A percentile compares a stretch with the other conserved stretches of the same genome.
Evolutionary conservation across 345 rosid genomes (phyloP).

Genomic region (Raphanus sativus): DNA sequence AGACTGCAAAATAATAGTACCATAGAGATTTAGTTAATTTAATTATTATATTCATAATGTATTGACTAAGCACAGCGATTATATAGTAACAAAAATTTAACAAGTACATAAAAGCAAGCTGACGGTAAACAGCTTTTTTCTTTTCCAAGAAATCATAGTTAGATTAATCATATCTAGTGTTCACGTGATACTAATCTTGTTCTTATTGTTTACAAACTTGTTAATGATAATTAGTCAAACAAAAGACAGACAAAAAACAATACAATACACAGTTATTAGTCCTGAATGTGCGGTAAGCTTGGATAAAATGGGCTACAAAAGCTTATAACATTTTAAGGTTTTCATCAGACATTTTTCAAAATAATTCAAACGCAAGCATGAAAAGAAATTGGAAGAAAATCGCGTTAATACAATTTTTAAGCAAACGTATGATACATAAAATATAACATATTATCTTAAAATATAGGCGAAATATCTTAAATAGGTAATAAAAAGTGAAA

Average conservation of each 20-base stretch:
- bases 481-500: not conserved
- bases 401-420: not conserved
- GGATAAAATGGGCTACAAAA: not conserved
- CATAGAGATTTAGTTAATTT: not conserved
- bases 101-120: not conserved
- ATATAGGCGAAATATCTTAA: not conserved
- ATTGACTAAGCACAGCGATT: not conserved
- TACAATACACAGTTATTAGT: constrained; percentile 12
- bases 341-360: not conserved
- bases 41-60: not conserved
- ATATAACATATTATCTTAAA: not conserved
- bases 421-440: not conserved
- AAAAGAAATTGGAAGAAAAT: not conserved
- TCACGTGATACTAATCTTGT: constrained; percentile 30
- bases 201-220: not conserved
- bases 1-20: constrained; percentile 49
- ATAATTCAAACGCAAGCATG: not conserved
- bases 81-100: not conserved
- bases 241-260: constrained; percentile 8
- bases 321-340: not conserved
- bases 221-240: constrained; percentile 6
- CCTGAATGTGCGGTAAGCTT: constrained; percentile 12
- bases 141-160: not conserved
- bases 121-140: not conserved
- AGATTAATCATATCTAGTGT: constrained; percentile 1